Evolutionary conservation across 139 green algal species (phyloP).

Genomic region (Microglena sp.): DNA sequence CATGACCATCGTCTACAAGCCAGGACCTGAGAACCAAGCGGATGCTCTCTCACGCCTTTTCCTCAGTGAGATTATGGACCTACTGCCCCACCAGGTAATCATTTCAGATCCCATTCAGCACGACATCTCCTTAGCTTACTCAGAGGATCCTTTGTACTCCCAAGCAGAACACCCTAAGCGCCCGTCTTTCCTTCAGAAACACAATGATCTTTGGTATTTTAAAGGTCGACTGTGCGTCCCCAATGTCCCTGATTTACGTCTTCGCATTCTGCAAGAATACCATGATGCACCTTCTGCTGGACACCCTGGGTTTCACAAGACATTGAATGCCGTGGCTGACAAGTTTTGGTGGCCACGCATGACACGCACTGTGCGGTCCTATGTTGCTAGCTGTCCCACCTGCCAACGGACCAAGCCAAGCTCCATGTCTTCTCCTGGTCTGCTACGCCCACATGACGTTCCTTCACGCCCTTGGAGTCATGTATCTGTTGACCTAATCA

Average conservation of each 20-base stretch:
- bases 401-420: too few relatives aligned
- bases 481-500: too few relatives aligned
- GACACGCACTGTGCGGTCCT: too few relatives aligned
- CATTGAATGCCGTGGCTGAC: too few relatives aligned
- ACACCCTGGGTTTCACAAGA: too few relatives aligned
- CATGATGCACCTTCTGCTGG: slow-evolving; percentile 6
- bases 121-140: not conserved
- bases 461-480: too few relatives aligned
- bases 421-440: too few relatives aligned
- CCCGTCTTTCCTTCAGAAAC: not conserved
- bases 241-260: slow-evolving; percentile 1
- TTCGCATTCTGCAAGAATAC: slow-evolving; percentile 1
- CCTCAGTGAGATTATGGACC: too few relatives aligned
- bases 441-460: too few relatives aligned
- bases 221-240: slow-evolving; percentile 1
- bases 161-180: slow-evolving; percentile 6
- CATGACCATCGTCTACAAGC: slow-evolving; percentile 19
- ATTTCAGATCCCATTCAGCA: not conserved
- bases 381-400: too few relatives aligned
- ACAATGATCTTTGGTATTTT: slow-evolving; percentile 1
- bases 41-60: slow-evolving; percentile 25
- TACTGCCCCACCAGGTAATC: not conserved
- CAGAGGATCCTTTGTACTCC: not conserved
- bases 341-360: too few relatives aligned
- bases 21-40: slow-evolving; percentile 22